Percentiles rank a stretch among this genome's conserved stretches.
Conservation (phyloP, 495 filamentous ascomycete genomes). For the Mytilinidion resinicola region DNA sequence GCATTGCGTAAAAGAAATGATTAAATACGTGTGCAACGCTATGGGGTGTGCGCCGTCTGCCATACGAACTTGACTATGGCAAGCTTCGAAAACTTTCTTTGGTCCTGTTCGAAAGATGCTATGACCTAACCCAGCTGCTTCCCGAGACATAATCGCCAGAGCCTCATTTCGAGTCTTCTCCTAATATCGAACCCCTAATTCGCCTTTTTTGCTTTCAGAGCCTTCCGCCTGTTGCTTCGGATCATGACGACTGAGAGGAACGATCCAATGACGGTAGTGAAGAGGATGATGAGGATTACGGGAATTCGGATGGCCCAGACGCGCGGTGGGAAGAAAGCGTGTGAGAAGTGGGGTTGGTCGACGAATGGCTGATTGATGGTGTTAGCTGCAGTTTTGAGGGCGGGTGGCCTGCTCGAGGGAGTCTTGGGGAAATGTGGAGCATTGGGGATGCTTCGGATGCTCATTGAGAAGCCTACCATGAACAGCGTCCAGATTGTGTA, state of each 20-base stretch:
- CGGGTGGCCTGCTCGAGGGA: background rate
- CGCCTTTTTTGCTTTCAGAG: slow-evolving; percentile 74
- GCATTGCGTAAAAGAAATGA: too few species aligned
- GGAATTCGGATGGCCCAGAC: slow-evolving; percentile 99
- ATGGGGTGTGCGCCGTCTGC: too few species aligned
- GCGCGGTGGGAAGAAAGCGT: slow-evolving; percentile 91
- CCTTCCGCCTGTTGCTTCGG: slow-evolving; percentile 94
- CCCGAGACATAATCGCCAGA: too few species aligned
- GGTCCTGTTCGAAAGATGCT: too few species aligned
- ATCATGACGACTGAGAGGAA: slow-evolving; percentile 99
- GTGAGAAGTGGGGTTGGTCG: slow-evolving; percentile 85
- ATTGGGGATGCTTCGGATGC: background rate
- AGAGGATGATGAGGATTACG: slow-evolving; percentile 89
- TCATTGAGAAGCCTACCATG: slow-evolving; percentile 57
- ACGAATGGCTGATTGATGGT: slow-evolving; percentile 73
- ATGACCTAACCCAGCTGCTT: too few species aligned
- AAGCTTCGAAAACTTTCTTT: too few species aligned
- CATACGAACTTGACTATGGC: too few species aligned
- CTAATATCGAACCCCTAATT: slow-evolving; percentile 15
- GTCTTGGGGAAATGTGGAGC: background rate
- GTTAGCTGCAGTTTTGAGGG: background rate
- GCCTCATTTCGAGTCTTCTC: background rate
- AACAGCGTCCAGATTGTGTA: slow-evolving; percentile 97
- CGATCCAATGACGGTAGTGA: slow-evolving; percentile 87
- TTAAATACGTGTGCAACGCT: too few species aligned